Evolutionary conservation across 2,329 filamentous ascomycete species (phyloP).

Genomic region (Fusarium lyarnte): DNA sequence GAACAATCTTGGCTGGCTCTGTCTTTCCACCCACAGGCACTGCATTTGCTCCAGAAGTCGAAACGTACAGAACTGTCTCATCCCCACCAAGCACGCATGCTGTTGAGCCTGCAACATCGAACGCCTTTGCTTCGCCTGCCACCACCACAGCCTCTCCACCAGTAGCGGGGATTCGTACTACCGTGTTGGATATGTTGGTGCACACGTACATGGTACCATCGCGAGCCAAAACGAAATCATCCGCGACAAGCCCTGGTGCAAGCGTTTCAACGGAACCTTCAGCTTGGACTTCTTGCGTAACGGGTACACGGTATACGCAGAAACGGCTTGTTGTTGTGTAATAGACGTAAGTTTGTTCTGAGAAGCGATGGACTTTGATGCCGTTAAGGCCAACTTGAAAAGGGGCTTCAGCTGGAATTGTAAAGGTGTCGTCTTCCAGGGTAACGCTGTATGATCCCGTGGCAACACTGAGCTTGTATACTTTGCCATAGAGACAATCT

Average conservation of each 20-base stretch:
- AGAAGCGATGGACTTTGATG: constrained; percentile 29
- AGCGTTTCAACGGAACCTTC: constrained; percentile 26
- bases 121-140: constrained; percentile 6
- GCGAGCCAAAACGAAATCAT: constrained; percentile 29
- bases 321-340: constrained; percentile 27
- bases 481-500: constrained; percentile 31
- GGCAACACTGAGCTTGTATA: constrained; percentile 26
- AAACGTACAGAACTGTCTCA: constrained; percentile 24
- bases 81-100: constrained; percentile 20
- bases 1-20: constrained; percentile 32
- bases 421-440: constrained; percentile 31
- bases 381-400: constrained; percentile 33
- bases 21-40: constrained; percentile 31
- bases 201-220: constrained; percentile 35
- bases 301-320: constrained; percentile 27
- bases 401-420: constrained; percentile 8
- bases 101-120: constrained; percentile 28
- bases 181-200: constrained; percentile 33
- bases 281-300: constrained; percentile 8
- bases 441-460: constrained; percentile 18
- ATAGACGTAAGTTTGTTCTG: constrained; percentile 25
- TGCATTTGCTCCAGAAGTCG: constrained; percentile 23
- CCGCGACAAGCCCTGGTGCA: constrained; percentile 14
- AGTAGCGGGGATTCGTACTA: constrained; percentile 10
- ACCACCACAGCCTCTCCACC: constrained; percentile 2